Percentiles rank a stretch among this genome's conserved stretches.
Evolutionary conservation across 306 rosid genomes (phyloP).

Genomic region (Biancaea sappan): DNA sequence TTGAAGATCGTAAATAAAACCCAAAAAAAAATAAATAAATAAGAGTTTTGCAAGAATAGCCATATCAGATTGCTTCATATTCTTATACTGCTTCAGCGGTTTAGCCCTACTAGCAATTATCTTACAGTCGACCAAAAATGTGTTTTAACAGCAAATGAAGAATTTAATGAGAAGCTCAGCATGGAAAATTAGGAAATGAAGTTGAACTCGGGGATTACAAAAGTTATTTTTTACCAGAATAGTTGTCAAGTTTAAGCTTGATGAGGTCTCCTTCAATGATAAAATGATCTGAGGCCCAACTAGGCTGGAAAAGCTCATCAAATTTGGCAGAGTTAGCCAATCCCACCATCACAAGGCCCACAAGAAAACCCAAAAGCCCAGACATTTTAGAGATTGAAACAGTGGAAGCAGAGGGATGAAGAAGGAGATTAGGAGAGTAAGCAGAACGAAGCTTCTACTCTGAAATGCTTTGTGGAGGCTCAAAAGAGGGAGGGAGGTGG

Average conservation of each 20-base stretch:
- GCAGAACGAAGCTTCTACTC: constrained; percentile 36
- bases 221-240: constrained; percentile 58
- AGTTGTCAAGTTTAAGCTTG: constrained; percentile 76
- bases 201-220: neutral
- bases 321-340: constrained; percentile 59
- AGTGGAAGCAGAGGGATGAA: neutral
- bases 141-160: neutral
- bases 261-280: constrained; percentile 65
- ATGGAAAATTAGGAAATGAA: neutral
- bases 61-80: neutral
- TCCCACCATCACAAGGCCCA: constrained; percentile 49
- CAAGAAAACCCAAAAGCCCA: constrained; percentile 27
- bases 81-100: no score
- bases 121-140: no score
- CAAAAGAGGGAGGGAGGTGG: neutral
- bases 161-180: neutral
- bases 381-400: constrained; percentile 18
- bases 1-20: neutral
- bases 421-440: neutral
- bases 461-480: constrained; percentile 1
- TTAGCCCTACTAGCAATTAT: no score
- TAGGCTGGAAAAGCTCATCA: constrained; percentile 79
- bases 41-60: neutral
- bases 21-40: no score
- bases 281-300: constrained; percentile 87